phyloP scores from a whole-genome alignment of 2,329 filamentous ascomycete species.

The Magnaporthales sp. region DNA sequence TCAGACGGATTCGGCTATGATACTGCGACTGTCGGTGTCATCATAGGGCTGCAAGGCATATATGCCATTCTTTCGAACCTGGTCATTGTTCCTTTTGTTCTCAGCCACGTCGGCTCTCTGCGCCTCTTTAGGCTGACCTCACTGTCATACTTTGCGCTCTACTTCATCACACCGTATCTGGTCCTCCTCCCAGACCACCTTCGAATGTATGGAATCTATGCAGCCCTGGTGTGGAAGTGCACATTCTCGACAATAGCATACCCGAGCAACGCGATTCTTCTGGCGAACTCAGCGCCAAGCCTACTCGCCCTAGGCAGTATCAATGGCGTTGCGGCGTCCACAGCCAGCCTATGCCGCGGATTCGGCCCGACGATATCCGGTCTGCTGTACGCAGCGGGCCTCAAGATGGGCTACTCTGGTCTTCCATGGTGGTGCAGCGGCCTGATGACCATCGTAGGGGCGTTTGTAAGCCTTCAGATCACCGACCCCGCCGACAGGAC shows the following conservation, averaged over 20 bases:
- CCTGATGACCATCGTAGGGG: conserved; percentile 65
- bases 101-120: conserved; percentile 66
- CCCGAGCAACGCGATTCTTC: conserved; percentile 79
- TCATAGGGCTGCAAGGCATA: conserved; percentile 80
- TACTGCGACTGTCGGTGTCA: conserved; percentile 76
- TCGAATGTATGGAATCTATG: conserved; percentile 67
- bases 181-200: conserved; percentile 68
- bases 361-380: conserved; percentile 87
- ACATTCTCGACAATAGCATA: conserved; percentile 87
- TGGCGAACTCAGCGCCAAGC: conserved; percentile 80
- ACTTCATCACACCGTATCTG: conserved; percentile 81
- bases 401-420: conserved; percentile 74
- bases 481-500: conserved; percentile 48
- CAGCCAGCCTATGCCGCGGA: conserved; percentile 79
- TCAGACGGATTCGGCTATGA: conserved; percentile 76
- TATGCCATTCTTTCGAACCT: conserved; percentile 86
- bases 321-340: conserved; percentile 86
- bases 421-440: conserved; percentile 91
- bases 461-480: conserved; percentile 67
- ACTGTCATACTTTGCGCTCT: conserved; percentile 77
- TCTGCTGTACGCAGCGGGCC: conserved; percentile 70
- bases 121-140: conserved; percentile 76
- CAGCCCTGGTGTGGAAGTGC: conserved; percentile 82
- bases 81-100: conserved; percentile 73
- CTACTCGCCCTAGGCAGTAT: conserved; percentile 81